Evolutionary conservation across 78 protist species (phyloP), one percentile per base, ranked within the genome.

Genomic region (Guillardia theta): DNA sequence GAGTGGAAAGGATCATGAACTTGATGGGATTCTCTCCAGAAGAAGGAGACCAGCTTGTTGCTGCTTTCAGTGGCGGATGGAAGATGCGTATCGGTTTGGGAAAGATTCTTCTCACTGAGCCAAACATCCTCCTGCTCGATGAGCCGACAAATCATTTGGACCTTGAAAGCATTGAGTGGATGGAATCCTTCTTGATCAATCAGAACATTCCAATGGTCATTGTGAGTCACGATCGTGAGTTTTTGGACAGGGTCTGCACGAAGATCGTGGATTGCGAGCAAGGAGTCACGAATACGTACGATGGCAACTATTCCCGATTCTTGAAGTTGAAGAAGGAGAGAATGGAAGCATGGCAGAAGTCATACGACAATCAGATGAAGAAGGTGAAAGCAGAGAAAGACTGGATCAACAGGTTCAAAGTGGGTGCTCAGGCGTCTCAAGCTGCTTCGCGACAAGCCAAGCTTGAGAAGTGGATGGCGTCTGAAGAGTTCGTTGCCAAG

Each of bases 41-140:
- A 4, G 88, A 77, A 46, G 88, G 45, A 6, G 45, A 33, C 37
- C 18, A 0, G 45, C 64, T 33, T n/a, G 95, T 88, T 10, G 33
- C 92, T 19, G 27, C 92, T 41, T 94, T 88, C 88, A 44, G 70
- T 19, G 95, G 95, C n/a, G 95, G 95, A n/a, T 94, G 95, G 95
- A 94, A 94, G 94, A 94, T 94, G 95, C 80, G 95, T 1, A 94
- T 94, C 36, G 95, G 95, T 9, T 76, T 94, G 41, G 93, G 80
- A 15, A 94, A 94, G 95, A 88, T 88, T 21, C 90, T 94, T 43
- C 90, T 94, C n/a, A 54, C 94, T 9, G 88, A 70, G 36, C 87
- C 94, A n/a, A 94, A 87, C 83, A 48, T 93, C 78, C 54, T 95
- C 48, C 54, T 95, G 39, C 94, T 95, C 46, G 90, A 78, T 8